Base-by-base conservation (phyloP, 768 basidiomycete genomes). In the Russula dissimulans region DNA sequence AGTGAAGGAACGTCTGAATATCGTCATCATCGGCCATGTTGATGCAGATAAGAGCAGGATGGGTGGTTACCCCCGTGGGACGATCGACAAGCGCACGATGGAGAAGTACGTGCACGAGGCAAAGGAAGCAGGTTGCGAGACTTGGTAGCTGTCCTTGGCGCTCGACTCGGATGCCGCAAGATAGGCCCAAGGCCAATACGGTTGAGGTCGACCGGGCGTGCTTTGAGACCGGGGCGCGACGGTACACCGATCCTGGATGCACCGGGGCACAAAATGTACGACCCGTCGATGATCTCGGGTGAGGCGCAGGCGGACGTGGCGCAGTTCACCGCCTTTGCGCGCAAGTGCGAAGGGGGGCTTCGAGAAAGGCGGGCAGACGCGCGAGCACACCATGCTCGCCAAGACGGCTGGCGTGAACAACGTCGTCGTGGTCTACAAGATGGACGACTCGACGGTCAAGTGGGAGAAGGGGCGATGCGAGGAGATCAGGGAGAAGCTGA, bases 31-130 rank as follows among this genome's bases (percentile, higher is more conserved):
- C 71, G 97, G 97, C 22, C 97, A 99, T 76, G 97, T 99, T 74
- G 97, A 99, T 78, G 97, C 97, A 0, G 97, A 97, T 43, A 99
- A 99, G 77, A 95, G 92, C 62, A 99, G 97, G 43, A 88, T 98
- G 81, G 97, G 97, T 46, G 97, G 97, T 49, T 95, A 98, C 69
- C 77, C 98, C 81, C 98, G n/a, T 97, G 97, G 95, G 31, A 91
- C 83, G 79, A 89, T 95, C 54, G 97, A 99, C 74, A 98, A 98
- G 76, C 86, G 97, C 52, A 99, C 97, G 31, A 91, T 99, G 87
- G 97, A 99, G 75, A 99, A 98, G 73, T 91, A 89, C 72, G 95
- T 98, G 74, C 82, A 83, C 65, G 97, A 98, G 67, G 95, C 97
- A 54, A 99, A 97, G 73, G 97, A 97, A 62, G 92, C 92, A 15